Percentiles rank a stretch among this genome's conserved stretches.
phyloP scores from a whole-genome alignment of 176 grass and related monocot species.

The Triticum timopheevii region DNA sequence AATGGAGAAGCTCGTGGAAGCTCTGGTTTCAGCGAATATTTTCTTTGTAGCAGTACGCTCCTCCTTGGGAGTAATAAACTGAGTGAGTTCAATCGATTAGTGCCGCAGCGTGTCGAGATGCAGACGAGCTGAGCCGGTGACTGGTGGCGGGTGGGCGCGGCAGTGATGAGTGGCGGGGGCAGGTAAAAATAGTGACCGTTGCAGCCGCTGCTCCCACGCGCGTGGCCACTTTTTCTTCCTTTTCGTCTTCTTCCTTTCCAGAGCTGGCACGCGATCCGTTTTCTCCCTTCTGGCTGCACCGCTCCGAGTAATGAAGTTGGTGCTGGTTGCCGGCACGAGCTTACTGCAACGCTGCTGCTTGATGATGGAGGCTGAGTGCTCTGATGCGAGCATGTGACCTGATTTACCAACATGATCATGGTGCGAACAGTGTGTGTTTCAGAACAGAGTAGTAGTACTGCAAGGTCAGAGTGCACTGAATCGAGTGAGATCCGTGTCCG shows the following conservation, averaged over 20 bases:
- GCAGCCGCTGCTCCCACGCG: background rate
- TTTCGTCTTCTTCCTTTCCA: background rate
- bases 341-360: background rate
- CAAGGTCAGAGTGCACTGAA: background rate
- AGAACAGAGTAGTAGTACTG: background rate
- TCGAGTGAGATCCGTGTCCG: background rate
- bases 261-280: background rate
- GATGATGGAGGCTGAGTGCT: background rate
- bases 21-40: background rate
- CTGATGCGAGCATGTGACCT: background rate
- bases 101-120: background rate
- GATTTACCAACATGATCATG: background rate
- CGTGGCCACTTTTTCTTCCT: background rate
- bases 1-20: background rate
- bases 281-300: background rate
- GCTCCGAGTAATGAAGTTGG: background rate
- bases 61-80: background rate
- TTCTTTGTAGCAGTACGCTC: background rate
- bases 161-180: background rate
- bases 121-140: background rate
- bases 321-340: background rate
- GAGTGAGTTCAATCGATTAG: background rate
- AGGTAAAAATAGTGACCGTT: constrained; percentile 43
- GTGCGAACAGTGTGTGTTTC: background rate
- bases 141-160: background rate